Base-by-base conservation (phyloP, 2,329 filamentous ascomycete species). In the Botrytis hyacinthi region DNA sequence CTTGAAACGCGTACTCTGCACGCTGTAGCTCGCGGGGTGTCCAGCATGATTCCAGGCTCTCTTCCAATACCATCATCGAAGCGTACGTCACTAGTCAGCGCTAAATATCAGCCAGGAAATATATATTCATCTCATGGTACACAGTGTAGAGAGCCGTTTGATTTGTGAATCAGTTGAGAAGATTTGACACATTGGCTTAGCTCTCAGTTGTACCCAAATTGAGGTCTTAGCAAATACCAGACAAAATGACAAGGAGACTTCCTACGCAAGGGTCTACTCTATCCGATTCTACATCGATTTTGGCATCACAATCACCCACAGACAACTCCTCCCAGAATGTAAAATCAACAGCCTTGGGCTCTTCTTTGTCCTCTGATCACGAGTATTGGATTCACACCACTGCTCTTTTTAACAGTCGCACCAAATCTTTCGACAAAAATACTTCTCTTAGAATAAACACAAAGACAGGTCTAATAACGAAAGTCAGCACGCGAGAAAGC, bases 371-470 rank as follows among this genome's bases (percentile, higher is more conserved):
- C 29, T 20, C 7, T 26, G n/a, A 29, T 29, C 20, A 42, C 6
- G 20, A 42, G 22, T 70, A 46, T 40, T 51, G 54, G 29, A 62
- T 70, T 32, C 40, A 70, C 68, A 48, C 54, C 8, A 61, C 57
- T 42, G 12, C n/a, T 9, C 57, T 70, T 0, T 29, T 37, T 22
- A 46, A 62, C 40, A 29, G 57, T n/a, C 57, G 35, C 14, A 60
- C 67, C 67, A 57, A 42, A 29, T 3, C 18, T 12, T 60, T 70
- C 35, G 35, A 32, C 6, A 42, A 6, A 26, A 70, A 70, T 16
- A 26, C 60, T 26, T 70, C 67, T 26, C 67, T 70, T 10, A 18
- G 32, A 29, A n/a, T 70, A 20, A 40, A 40, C 40, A 54, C 51
- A 10, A 57, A 60, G 14, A 29, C 48, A 22, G 67, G 67, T 29